These are phyloP conservation scores for Neofusicoccum sp. DNA, from an alignment of 2,329 filamentous ascomycete genomes.

Conservation along the genomic window DNA sequence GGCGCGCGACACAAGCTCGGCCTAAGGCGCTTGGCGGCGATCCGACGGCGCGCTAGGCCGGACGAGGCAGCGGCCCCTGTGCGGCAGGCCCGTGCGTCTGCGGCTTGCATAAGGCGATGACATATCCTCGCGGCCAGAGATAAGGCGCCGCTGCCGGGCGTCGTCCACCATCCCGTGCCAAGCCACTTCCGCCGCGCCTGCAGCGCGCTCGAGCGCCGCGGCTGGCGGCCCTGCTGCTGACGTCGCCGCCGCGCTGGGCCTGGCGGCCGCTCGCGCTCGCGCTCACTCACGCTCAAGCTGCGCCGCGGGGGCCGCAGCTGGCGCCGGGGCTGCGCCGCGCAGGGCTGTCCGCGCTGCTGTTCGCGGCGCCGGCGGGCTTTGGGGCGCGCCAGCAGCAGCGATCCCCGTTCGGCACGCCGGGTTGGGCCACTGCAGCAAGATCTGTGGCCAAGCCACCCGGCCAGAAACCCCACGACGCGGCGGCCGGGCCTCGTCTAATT, in stretches of 20 bases:
- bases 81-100: slow-evolving; percentile 1
- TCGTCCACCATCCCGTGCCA: slow-evolving; percentile 19
- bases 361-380: not conserved
- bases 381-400: not conserved
- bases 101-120: slow-evolving; percentile 22
- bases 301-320: not conserved
- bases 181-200: not conserved
- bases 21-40: slow-evolving; percentile 1
- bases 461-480: slow-evolving; percentile 21
- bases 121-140: slow-evolving; percentile 18
- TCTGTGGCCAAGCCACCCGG: slow-evolving; percentile 15
- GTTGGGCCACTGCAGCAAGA: slow-evolving; percentile 9
- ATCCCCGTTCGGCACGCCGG: not conserved
- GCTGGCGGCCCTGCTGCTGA: not conserved
- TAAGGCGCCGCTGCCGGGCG: slow-evolving; percentile 13
- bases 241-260: not conserved
- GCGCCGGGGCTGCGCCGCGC: not conserved
- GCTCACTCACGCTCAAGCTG: not conserved
- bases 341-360: not conserved
- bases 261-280: not conserved
- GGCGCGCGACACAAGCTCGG: not conserved
- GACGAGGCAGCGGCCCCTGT: slow-evolving; percentile 10
- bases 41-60: slow-evolving; percentile 7
- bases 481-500: slow-evolving; percentile 21
- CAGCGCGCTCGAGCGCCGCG: not conserved